phyloP scores from a whole-genome alignment of 352 stramenopile species.

The Globisporangium cystogenes region DNA sequence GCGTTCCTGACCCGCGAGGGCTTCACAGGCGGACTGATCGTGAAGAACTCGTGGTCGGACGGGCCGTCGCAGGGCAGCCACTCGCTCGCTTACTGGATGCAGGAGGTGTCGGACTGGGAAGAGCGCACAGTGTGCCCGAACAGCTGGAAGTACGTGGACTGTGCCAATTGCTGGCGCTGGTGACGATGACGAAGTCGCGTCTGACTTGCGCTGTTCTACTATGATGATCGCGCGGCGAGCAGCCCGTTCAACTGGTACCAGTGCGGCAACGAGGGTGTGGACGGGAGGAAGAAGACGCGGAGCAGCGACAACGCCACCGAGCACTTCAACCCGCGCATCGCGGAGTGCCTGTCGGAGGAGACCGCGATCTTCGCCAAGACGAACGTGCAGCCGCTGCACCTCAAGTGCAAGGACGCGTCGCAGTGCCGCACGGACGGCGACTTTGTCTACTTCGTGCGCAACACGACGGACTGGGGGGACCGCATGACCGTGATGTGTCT shows the following conservation, averaged over 20 bases:
- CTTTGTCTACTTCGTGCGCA: constrained; percentile 73
- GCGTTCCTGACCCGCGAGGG: constrained; percentile 68
- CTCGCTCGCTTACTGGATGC: constrained; percentile 78
- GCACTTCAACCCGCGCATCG: constrained; percentile 40
- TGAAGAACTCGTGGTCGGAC: constrained; percentile 76
- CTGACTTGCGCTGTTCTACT: background rate
- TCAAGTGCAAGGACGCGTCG: constrained; percentile 51
- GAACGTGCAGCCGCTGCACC: constrained; percentile 65
- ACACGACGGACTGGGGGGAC: constrained; percentile 78
- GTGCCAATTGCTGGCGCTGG: background rate
- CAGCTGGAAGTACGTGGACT: constrained; percentile 57
- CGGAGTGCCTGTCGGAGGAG: constrained; percentile 55
- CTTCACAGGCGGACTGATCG: constrained; percentile 67
- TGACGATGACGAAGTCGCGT: background rate
- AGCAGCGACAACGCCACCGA: constrained; percentile 18
- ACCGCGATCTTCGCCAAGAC: constrained; percentile 62
- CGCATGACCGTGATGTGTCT: constrained; percentile 82
- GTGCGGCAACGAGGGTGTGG: constrained; percentile 58
- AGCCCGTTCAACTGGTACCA: constrained; percentile 84
- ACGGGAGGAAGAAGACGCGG: constrained; percentile 9
- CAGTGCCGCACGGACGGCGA: constrained; percentile 53
- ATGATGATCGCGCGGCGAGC: constrained; percentile 6
- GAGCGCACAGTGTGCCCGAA: constrained; percentile 74
- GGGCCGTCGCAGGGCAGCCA: constrained; percentile 61
- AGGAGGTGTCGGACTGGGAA: constrained; percentile 78